Evolutionary conservation across 352 stramenopile genomes (phyloP), one percentile per base, ranked within the genome.

Genomic region (Aphanomyces invadans): DNA sequence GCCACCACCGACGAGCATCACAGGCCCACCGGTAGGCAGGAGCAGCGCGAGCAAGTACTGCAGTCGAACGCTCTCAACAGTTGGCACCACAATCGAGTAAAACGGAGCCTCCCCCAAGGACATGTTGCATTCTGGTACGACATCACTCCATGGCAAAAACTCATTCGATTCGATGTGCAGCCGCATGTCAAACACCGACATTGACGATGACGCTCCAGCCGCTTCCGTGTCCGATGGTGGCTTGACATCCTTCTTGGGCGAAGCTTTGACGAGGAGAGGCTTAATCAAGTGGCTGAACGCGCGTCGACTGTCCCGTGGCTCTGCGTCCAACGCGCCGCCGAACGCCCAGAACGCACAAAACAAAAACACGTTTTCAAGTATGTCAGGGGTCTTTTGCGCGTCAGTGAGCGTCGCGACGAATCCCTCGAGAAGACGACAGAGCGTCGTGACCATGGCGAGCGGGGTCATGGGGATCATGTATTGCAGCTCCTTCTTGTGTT

Each of bases 331-430:
- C 1, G 88, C 78, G 55, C 95, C 96, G 19, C 95, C 95, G 73
- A 98, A 98, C 1, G 95, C 95, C 96, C 96, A 99, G 65, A 98
- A 78, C 11, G 87, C 81, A 59, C 87, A 97, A 72, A 97, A 98
- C 19, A 95, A 81, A 76, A 98, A 98, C 11, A 96, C 80, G 55
- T 97, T 96, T 66, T 99, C 95, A 38, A 99, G 75, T 12, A 95
- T 53, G 9, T 97, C 90, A 0, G 78, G 75, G 0, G 74, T 85
- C 65, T 89, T 97, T 60, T 98, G 90, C 0, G 75, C 70, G 55
- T 95, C 86, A 11, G 57, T 71, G n/a, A 97, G 72, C 0, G 72
- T 32, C 19, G 65, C 78, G 36, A 98, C 73, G 21, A 98, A 74
- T 2, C 90, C 92, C 64, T 99, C 95, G n/a, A 99, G 74, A 10